Evolutionary conservation across 75 land plant genomes (phyloP), one percentile per base, ranked within the genome.

Genomic region (Adiantum capillusveneris): DNA sequence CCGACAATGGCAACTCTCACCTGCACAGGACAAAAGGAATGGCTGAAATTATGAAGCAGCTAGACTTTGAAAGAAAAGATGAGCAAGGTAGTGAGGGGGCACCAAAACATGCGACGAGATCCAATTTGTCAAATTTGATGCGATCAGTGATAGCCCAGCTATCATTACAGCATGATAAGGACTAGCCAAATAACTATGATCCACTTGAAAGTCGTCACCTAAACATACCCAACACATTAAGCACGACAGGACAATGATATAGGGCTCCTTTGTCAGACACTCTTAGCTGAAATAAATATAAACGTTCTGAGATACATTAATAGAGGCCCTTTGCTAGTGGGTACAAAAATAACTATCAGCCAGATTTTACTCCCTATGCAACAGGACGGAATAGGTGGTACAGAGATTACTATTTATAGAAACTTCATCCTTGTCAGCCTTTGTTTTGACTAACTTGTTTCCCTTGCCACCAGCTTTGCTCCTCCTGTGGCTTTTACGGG

Each of bases 81-180:
- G 17, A 24, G 24, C 43, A n/a, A 13, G 25, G 12, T 24, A 71
- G 37, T 34, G 37, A 34, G 37, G 3, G 37, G 37, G 75, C 65
- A 91, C 97, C 59, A 42, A 48, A 37, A 53, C 52, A 51, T 71
- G 65, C 48, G 72, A 41, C 28, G 76, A 25, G 16, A 71, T 59
- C 62, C 73, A 66, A 50, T 31, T 39, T 49, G 74, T 78, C 71
- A 92, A 20, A 53, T 78, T 50, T 37, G 72, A 56, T 36, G 86
- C 70, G 27, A 92, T 74, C 71, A 92, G 49, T 30, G 66, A 53
- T 37, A 88, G 81, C 14, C 95, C 98, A 69, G 85, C 69, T 57
- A 92, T 71, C 60, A 89, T 83, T 37, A 80, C 98, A 42, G 45
- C 80, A 55, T 92, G 98, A 52, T 92, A 92, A 48, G 81, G 70